Conservation (phyloP, 176 grass and related monocot genomes). For the Ensete glaucum region DNA sequence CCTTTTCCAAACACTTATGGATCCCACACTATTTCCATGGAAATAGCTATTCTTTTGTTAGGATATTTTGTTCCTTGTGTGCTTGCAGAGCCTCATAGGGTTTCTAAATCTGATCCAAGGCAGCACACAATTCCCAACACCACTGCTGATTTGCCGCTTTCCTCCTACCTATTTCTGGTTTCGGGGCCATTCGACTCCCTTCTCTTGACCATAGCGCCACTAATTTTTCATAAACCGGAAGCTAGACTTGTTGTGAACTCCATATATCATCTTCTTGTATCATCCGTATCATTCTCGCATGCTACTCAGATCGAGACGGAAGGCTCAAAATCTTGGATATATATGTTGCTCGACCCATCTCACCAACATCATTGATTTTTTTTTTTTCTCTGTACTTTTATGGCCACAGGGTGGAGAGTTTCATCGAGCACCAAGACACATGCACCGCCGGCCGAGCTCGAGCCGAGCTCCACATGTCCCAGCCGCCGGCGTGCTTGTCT, state of each 20-base stretch:
- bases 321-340: too few relatives aligned
- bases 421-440: conserved; percentile 26
- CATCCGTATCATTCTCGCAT: too few relatives aligned
- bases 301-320: too few relatives aligned
- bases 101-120: not conserved
- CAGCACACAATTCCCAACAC: conserved; percentile 8
- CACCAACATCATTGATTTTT: not conserved
- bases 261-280: too few relatives aligned
- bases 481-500: not conserved
- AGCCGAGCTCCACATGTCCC: not conserved
- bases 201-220: too few relatives aligned
- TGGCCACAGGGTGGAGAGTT: conserved; percentile 20
- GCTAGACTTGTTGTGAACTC: too few relatives aligned
- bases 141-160: not conserved
- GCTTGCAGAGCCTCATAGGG: not conserved
- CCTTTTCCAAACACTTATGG: not conserved
- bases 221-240: too few relatives aligned
- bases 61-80: not conserved
- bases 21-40: not conserved
- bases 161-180: not conserved
- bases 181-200: not conserved
- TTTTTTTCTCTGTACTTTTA: not conserved
- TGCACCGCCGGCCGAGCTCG: conserved; percentile 9
- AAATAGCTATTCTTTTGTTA: not conserved
- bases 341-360: too few relatives aligned